phyloP scores from a whole-genome alignment of 108 stramenopile species.

The Stephanodiscus triporus region DNA sequence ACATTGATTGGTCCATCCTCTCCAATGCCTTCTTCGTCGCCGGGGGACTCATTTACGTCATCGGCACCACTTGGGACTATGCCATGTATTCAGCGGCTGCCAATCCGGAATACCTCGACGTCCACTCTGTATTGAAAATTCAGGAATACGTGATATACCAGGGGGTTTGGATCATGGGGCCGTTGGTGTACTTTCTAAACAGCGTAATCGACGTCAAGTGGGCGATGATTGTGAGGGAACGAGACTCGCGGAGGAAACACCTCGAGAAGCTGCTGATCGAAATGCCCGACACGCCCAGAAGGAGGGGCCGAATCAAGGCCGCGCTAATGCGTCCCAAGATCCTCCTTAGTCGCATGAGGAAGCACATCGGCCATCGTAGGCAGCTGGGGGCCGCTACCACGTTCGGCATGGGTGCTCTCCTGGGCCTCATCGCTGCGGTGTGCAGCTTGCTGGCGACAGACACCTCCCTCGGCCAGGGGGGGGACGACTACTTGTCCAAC shows the following conservation, averaged over 20 bases:
- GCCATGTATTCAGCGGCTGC: neutral
- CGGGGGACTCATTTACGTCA: conserved; percentile 36
- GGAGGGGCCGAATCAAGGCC: too few relatives aligned
- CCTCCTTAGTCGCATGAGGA: conserved; percentile 28
- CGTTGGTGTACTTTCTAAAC: conserved; percentile 33
- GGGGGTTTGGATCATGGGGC: conserved; percentile 34
- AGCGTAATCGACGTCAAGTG: conserved; percentile 35
- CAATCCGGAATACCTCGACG: neutral
- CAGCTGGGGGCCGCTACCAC: conserved; percentile 28
- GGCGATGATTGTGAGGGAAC: conserved; percentile 16
- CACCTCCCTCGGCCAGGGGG: neutral
- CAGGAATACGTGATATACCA: conserved; percentile 25
- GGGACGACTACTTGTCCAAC: neutral
- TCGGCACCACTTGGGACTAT: conserved; percentile 41
- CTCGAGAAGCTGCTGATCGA: neutral
- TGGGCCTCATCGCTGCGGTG: conserved; percentile 16
- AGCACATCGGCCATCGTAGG: conserved; percentile 46
- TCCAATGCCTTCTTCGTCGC: conserved; percentile 40
- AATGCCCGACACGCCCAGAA: neutral
- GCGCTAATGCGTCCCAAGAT: conserved; percentile 12
- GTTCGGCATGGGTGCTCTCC: conserved; percentile 11
- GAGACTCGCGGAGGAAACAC: neutral
- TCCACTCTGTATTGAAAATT: conserved; percentile 2
- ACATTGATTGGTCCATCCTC: conserved; percentile 31
- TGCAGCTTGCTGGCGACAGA: conserved; percentile 6